Conservation (phyloP, 2,329 filamentous ascomycete species). For the Xylaria sp. region DNA sequence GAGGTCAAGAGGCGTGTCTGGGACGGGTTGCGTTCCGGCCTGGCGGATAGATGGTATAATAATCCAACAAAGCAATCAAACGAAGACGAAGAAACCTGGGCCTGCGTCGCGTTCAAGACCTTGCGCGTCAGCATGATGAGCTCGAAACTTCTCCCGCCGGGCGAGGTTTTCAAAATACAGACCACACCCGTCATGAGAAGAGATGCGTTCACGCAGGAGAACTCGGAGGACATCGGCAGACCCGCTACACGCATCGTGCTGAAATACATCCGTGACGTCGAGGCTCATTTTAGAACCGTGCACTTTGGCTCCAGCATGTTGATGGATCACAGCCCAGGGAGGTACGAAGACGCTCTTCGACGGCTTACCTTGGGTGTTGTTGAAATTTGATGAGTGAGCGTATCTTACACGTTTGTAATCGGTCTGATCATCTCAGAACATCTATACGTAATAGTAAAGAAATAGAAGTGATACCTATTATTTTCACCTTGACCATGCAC, state of each 20-base stretch:
- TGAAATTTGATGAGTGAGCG: conserved; percentile 17
- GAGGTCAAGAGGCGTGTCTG: conserved; percentile 71
- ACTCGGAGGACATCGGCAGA: conserved; percentile 59
- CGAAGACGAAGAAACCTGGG: conserved; percentile 71
- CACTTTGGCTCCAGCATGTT: conserved; percentile 76
- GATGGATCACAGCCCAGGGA: conserved; percentile 74
- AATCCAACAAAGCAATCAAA: conserved; percentile 46
- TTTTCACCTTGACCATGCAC: too few species aligned
- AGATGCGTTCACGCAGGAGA: conserved; percentile 62
- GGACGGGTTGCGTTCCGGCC: conserved; percentile 65
- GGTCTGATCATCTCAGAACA: too few species aligned
- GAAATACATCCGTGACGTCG: conserved; percentile 73
- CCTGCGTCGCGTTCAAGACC: conserved; percentile 68
- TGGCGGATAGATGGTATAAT: conserved; percentile 66
- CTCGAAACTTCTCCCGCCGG: conserved; percentile 73
- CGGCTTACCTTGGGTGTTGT: conserved; percentile 59
- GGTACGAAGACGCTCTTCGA: conserved; percentile 73
- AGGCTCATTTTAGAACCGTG: conserved; percentile 71
- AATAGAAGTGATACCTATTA: too few species aligned
- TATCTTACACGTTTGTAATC: too few species aligned
- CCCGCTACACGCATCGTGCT: conserved; percentile 73
- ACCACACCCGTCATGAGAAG: conserved; percentile 69
- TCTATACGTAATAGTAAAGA: too few species aligned
- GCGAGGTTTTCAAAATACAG: conserved; percentile 77
- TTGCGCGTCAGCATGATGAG: conserved; percentile 71